Percentiles rank a stretch among this genome's conserved stretches.
phyloP scores from a whole-genome alignment of 2,329 filamentous ascomycete species.

The Hypoxylon sp. region DNA sequence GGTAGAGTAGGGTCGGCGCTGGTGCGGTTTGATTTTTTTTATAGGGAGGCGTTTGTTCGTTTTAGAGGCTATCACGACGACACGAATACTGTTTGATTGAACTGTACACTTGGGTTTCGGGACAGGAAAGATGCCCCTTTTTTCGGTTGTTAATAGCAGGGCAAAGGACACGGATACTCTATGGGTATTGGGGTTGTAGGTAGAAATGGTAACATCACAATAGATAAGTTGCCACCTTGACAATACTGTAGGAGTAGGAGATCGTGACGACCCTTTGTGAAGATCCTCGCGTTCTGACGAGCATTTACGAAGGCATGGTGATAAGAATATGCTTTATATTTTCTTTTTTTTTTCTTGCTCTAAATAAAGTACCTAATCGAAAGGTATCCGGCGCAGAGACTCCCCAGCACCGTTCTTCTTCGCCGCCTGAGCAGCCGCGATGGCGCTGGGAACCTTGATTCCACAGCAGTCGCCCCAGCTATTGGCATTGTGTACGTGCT shows the following conservation, averaged over 20 bases:
- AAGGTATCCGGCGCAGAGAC: constrained; percentile 76
- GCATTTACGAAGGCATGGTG: not conserved
- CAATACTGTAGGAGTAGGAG: not conserved
- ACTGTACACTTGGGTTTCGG: not conserved
- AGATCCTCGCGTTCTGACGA: not conserved
- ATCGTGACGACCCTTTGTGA: not conserved
- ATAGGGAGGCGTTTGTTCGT: not conserved
- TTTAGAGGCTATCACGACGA: not conserved
- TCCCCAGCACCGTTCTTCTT: constrained; percentile 73
- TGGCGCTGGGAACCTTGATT: constrained; percentile 93
- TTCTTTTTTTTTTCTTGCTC: not conserved
- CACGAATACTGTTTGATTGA: not conserved
- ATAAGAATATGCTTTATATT: not conserved
- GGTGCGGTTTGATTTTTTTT: not conserved
- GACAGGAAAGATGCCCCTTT: not conserved
- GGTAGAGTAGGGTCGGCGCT: not conserved
- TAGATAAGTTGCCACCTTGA: not conserved
- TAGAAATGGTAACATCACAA: not conserved
- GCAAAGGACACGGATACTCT: not conserved
- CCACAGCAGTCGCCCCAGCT: constrained; percentile 97
- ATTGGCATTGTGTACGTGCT: constrained; percentile 73
- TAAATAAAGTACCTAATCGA: constrained; percentile 65
- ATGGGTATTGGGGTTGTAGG: not conserved
- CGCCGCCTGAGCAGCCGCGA: constrained; percentile 89
- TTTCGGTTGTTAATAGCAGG: not conserved